phyloP scores from a whole-genome alignment of 257 asterid species.

The Lantana camara region DNA sequence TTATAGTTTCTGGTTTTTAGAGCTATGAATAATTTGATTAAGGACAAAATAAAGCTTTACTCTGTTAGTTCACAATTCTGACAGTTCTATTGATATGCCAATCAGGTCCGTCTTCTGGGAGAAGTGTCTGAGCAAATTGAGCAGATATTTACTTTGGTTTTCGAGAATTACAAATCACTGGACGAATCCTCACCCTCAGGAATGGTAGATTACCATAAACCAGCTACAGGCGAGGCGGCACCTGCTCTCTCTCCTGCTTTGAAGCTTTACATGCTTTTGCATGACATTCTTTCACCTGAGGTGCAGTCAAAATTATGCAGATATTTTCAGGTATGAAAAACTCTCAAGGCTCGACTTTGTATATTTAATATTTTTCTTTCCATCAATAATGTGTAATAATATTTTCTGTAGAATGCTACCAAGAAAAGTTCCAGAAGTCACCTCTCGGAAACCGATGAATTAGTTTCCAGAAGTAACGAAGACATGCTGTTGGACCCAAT shows the following conservation, averaged over 20 bases:
- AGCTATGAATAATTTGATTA: too few species aligned
- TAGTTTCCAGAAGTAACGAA: slow-evolving; percentile 58
- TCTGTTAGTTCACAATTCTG: slow-evolving; percentile 22
- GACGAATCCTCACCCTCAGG: slow-evolving; percentile 81
- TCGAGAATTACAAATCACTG: slow-evolving; percentile 88
- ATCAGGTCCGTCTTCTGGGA: slow-evolving; percentile 83
- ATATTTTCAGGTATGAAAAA: slow-evolving; percentile 75
- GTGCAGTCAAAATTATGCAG: slow-evolving; percentile 78
- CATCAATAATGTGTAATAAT: slow-evolving; percentile 6
- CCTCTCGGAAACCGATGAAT: slow-evolving; percentile 89
- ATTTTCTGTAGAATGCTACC: slow-evolving; percentile 67
- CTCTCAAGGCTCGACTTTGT: slow-evolving; percentile 9
- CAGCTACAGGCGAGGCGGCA: slow-evolving; percentile 73
- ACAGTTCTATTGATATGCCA: slow-evolving; percentile 19
- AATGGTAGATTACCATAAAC: slow-evolving; percentile 59
- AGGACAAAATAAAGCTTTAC: background rate
- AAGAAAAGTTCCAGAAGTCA: slow-evolving; percentile 85
- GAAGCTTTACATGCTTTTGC: slow-evolving; percentile 72
- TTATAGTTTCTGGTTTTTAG: background rate
- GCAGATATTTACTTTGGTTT: slow-evolving; percentile 63
- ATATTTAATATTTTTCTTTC: too few species aligned
- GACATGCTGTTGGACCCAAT: slow-evolving; percentile 67
- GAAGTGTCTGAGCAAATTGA: slow-evolving; percentile 88
- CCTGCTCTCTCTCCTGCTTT: slow-evolving; percentile 87
- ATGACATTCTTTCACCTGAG: slow-evolving; percentile 82